Percentiles rank a stretch among this genome's conserved stretches.
Evolutionary conservation across 2,329 filamentous ascomycete genomes (phyloP).

Genomic region (Coniochaeta ligniaria): DNA sequence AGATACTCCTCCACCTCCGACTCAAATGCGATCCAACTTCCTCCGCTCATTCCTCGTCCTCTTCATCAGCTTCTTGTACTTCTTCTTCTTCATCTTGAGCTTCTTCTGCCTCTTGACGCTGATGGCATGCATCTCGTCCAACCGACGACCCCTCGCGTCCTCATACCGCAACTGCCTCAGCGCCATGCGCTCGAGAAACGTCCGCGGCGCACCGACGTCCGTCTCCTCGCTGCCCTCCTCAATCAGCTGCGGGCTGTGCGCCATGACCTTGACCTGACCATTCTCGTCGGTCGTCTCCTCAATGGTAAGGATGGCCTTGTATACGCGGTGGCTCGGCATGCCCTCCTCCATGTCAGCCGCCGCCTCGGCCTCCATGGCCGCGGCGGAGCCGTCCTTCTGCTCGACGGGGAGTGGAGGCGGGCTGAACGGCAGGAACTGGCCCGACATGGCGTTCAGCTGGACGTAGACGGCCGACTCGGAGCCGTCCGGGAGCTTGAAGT

Average conservation of each 20-base stretch:
- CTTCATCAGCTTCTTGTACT: constrained; percentile 99
- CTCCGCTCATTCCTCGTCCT: constrained; percentile 80
- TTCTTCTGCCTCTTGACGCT: constrained; percentile 89
- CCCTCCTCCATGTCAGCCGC: constrained; percentile 19
- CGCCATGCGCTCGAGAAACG: constrained; percentile 66
- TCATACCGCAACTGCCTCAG: constrained; percentile 55
- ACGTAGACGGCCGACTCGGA: constrained; percentile 53
- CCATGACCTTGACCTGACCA: constrained; percentile 53
- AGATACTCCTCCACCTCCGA: neutral
- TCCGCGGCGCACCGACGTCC: constrained; percentile 24
- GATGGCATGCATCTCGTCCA: constrained; percentile 65
- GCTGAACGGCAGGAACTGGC: constrained; percentile 71
- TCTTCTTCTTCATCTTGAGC: constrained; percentile 99
- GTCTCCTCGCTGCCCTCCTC: constrained; percentile 27
- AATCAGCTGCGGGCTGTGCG: constrained; percentile 52
- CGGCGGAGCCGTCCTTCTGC: constrained; percentile 29
- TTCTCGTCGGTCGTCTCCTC: constrained; percentile 56
- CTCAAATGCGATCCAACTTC: constrained; percentile 65
- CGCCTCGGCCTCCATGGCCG: constrained; percentile 21
- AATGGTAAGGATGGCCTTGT: constrained; percentile 59
- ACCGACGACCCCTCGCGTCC: constrained; percentile 39
- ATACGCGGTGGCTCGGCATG: constrained; percentile 44
- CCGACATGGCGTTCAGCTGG: constrained; percentile 61
- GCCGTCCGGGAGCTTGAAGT: constrained; percentile 49
- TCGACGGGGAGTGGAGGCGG: constrained; percentile 75